Percentiles rank a stretch among this genome's conserved stretches.
These are phyloP conservation scores for Serendipita sp. DNA, from an alignment of 768 basidiomycete genomes.

Conservation along the genomic window DNA sequence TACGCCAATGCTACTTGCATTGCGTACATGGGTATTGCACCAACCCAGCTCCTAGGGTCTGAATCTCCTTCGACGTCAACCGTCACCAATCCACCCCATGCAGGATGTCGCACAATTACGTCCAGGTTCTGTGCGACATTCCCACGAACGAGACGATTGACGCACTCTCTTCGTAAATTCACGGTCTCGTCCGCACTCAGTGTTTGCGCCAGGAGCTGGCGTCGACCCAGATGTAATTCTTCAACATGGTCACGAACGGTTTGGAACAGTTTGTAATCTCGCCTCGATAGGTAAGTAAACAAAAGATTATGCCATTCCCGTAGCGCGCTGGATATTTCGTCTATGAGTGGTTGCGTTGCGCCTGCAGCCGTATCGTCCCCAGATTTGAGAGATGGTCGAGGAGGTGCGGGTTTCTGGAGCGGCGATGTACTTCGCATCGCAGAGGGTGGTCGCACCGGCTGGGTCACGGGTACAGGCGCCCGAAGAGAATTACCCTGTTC, in stretches of 20 bases:
- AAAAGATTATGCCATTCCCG: slow-evolving; percentile 91
- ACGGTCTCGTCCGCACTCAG: slow-evolving; percentile 75
- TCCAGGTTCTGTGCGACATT: slow-evolving; percentile 88
- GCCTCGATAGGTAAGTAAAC: slow-evolving; percentile 75
- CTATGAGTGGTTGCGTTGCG: slow-evolving; percentile 71
- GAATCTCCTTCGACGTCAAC: slow-evolving; percentile 79
- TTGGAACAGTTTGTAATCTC: slow-evolving; percentile 82
- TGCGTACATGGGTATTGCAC: slow-evolving; percentile 78
- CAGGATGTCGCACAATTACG: slow-evolving; percentile 90
- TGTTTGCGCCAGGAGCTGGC: slow-evolving; percentile 77
- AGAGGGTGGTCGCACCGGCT: slow-evolving; percentile 43
- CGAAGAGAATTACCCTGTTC: slow-evolving; percentile 61
- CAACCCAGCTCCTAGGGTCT: slow-evolving; percentile 71
- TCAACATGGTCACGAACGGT: slow-evolving; percentile 80
- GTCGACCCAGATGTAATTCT: slow-evolving; percentile 74
- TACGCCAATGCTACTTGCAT: slow-evolving; percentile 77
- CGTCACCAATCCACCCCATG: slow-evolving; percentile 74
- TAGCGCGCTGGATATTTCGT: slow-evolving; percentile 91
- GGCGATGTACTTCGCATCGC: slow-evolving; percentile 40
- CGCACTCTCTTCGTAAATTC: slow-evolving; percentile 70
- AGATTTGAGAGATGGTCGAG: slow-evolving; percentile 84
- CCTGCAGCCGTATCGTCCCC: slow-evolving; percentile 87
- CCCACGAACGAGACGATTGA: slow-evolving; percentile 68
- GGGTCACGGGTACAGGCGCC: slow-evolving; percentile 54
- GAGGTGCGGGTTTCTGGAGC: slow-evolving; percentile 55